Evolutionary conservation across 345 rosid genomes (phyloP), one percentile per base, ranked within the genome.

Genomic region (Capsella bursapastoris): DNA sequence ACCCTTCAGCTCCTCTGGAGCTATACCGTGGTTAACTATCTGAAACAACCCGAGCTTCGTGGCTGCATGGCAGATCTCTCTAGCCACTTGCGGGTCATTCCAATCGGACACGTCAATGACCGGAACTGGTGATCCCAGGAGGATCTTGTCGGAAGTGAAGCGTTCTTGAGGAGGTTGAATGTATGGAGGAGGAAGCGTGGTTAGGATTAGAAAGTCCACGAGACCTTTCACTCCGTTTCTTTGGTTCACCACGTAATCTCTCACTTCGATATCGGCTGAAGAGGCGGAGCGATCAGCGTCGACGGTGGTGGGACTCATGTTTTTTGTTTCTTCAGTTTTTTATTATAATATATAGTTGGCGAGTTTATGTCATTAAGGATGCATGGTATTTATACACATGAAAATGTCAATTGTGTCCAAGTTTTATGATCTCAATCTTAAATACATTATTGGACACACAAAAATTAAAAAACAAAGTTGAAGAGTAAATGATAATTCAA

Each of bases 191-290:
- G 88, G 86, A 32, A 83, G 85, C 31, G 25, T 34, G 48, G 81
- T 68, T 63, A 28, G 64, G 2, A 50, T 62, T 10, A 68, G 70
- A 40, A 43, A 64, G 18, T 83, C 83, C 8, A 78, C 77, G 8
- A 85, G 75, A n/a, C 84, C 85, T 78, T 81, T 85, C 1, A 79
- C 86, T 38, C 86, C 88, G 43, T 81, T 51, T 7, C 74, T 43
- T 74, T 81, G 79, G 53, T 72, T 76, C 50, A 81, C 64, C n/a
- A 85, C 83, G 63, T 83, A 85, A 6, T 85, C 86, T 27, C 51
- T 76, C 13, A 63, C 65, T 7, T 68, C 38, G 51, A 40, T 2
- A 14, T 38, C 13, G 14, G 51, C 37, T 13, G 49, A 52, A 6
- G 60, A 7, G 35, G 40, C 4, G 56, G 69, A 10, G 29, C 29